phyloP scores from a whole-genome alignment of 2,329 filamentous ascomycete species.

The Pseudocercospora vitis region DNA sequence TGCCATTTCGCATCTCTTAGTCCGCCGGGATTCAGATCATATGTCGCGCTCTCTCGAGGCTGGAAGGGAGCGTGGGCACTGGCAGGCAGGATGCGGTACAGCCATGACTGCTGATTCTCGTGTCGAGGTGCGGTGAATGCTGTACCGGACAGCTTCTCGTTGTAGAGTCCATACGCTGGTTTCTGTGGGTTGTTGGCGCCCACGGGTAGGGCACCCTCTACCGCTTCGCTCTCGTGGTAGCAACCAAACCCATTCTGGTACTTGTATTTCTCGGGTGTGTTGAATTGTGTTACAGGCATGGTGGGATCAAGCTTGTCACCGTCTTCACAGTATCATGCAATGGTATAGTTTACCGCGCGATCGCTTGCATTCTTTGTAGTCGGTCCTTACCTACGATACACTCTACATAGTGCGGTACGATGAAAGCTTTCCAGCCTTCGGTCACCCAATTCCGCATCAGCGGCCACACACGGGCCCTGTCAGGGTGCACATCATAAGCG shows the following conservation, averaged over 20 bases:
- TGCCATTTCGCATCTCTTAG: constrained; percentile 50
- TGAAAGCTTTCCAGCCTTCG: background rate
- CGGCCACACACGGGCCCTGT: background rate
- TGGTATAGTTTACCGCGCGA: background rate
- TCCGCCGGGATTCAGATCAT: constrained; percentile 53
- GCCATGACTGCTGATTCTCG: constrained; percentile 60
- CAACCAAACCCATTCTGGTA: constrained; percentile 78
- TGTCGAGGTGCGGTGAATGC: constrained; percentile 59
- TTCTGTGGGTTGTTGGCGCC: constrained; percentile 82
- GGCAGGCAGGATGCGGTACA: constrained; percentile 59
- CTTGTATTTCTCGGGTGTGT: constrained; percentile 65
- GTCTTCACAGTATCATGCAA: too few species aligned
- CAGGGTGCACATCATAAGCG: background rate
- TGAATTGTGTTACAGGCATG: constrained; percentile 67
- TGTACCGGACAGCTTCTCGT: constrained; percentile 66
- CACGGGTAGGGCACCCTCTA: constrained; percentile 70
- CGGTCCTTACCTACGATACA: background rate
- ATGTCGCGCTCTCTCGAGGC: constrained; percentile 50
- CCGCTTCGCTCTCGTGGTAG: constrained; percentile 78
- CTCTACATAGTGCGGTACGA: background rate
- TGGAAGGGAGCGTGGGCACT: constrained; percentile 59
- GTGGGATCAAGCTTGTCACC: constrained; percentile 26
- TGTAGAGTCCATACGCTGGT: constrained; percentile 73
- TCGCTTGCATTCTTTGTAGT: constrained; percentile 1
- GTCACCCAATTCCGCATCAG: background rate